Conservation (phyloP, 2,329 filamentous ascomycete genomes). For the Fusarium continuum region DNA sequence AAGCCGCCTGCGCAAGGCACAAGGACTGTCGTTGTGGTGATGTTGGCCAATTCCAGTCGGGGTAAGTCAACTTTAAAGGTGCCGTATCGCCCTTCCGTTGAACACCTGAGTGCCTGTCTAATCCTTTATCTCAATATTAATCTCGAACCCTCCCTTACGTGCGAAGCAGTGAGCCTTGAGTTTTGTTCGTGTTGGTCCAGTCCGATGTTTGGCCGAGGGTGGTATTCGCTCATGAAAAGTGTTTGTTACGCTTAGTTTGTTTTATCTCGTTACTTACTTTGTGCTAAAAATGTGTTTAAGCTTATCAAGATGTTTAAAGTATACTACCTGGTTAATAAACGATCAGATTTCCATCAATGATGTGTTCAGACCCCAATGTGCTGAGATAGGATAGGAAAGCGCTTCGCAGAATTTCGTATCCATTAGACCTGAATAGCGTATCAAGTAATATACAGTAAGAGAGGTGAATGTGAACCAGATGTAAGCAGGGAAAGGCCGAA, state of each 20-base stretch:
- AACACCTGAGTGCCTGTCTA: no score
- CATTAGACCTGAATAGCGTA: background rate
- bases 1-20: no score
- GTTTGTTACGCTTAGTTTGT: background rate
- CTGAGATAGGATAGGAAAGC: background rate
- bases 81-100: background rate
- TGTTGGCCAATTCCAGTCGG: background rate
- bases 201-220: background rate
- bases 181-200: background rate
- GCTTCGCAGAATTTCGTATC: background rate
- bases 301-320: background rate
- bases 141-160: slow-evolving; percentile 20
- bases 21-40: background rate
- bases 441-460: no score
- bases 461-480: no score
- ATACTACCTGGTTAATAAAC: background rate
- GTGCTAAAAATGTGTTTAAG: background rate
- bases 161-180: background rate
- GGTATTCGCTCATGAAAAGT: background rate
- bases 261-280: background rate
- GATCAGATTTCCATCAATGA: no score
- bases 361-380: no score
- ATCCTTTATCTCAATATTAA: background rate
- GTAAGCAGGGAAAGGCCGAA: background rate
- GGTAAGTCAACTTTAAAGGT: background rate